Evolutionary conservation across 2,329 filamentous ascomycete species (phyloP), one percentile per base, ranked within the genome.

Genomic region (Gaeumannomyces tritici): DNA sequence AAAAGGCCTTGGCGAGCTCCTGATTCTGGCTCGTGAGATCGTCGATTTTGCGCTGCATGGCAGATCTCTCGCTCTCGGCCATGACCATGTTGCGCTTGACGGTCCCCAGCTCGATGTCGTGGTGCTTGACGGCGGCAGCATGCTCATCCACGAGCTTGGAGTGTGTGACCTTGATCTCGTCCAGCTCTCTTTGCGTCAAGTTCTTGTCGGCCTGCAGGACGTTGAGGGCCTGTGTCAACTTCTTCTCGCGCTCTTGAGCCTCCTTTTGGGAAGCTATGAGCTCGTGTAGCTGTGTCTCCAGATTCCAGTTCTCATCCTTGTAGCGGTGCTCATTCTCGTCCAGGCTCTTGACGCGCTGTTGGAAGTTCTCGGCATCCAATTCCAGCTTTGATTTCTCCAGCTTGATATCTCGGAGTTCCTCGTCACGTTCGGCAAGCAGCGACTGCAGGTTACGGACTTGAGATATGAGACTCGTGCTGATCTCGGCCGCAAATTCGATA

Each of bases 241-340:
- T 90, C 73, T 91, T 90, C 74, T 97, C 92, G 64, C 89, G 89
- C 70, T 95, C 92, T 18, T 87, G 80, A 1, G 89, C 84, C 58
- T 96, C 91, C 71, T 88, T 91, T 65, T 89, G 83, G 21, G 84
- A 81, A 9, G 88, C 83, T 61, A 89, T 82, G 55, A 93, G 80
- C 66, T 98, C 93, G 69, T 96, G 95, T 27, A 96, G 83, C 69
- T 92, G 90, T 0, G 93, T 96, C 74, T 99, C 95, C 51, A 99
- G 82, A 66, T 90, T 93, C 95, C 95, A 99, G 73, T 98, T 99
- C 74, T 98, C 95, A 71, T 99, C 95, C 76, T 97, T 98, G 78
- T 96, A 96, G 61, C 91, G 88, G 70, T 96, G 89, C 73, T 99
- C 95, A 72, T 90, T 96, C 75, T 99, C 95, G 69, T 97, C 93